Evolutionary conservation across 768 basidiomycete species (phyloP), one percentile per base, ranked within the genome.

Genomic region (Phylloporus arenicola): DNA sequence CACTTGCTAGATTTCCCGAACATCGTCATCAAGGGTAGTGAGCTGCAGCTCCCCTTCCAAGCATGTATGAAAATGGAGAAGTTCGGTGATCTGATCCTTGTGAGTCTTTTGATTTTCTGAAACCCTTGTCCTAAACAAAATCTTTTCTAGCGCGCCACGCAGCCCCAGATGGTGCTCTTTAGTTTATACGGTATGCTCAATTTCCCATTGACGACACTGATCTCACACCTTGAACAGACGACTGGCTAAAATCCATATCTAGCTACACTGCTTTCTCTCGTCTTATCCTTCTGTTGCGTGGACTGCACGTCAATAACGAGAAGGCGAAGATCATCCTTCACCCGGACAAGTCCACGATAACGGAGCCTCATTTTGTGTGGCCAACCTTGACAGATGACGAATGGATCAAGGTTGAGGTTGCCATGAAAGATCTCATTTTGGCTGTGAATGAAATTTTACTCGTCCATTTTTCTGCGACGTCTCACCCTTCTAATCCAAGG

Each of bases 11-110:
- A 99, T 72, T 99, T 99, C 86, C 96, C 96, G 45, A 99, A 99
- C 71, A 99, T 99, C 58, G 96, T 99, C 70, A 99, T 99, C 77
- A 98, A 98, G 74, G 96, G 96, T 51, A 93, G 90, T 57, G 96
- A 99, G 68, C 75, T 99, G 43, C 96, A 99, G 62, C 75, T 98
- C 50, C 96, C 96, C 0, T 99, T 99, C 93, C 95, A 98, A 71
- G 95, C 96, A 14, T 95, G 93, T 60, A 93, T 99, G 91, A 98
- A 98, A 77, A 94, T 98, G 87, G 96, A 99, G 80, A 97, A 98
- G 71, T 98, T 99, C 59, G 96, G 96, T 73, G 96, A 99, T 67
- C 75, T 99, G 54, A 97, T 97, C 57, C 68, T 97, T 67, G 86
- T 85, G 64, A 45, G 77, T 60, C 29, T 16, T 30, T 35, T 34